Evolutionary conservation across 2,329 filamentous ascomycete species (phyloP), one percentile per base, ranked within the genome.

Genomic region (Fusarium phyllophilum): DNA sequence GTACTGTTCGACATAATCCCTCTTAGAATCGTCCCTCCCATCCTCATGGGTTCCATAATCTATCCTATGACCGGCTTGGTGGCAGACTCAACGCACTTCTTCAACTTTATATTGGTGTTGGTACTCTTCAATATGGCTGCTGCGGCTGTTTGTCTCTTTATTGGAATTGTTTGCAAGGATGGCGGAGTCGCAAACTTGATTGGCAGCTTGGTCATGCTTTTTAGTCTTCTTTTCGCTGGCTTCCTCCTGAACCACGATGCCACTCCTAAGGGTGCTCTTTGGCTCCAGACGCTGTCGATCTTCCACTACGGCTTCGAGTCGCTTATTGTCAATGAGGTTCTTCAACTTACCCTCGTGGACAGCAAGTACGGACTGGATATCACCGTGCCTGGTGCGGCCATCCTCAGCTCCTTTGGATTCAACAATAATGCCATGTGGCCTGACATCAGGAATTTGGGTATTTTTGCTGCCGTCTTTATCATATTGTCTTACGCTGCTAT

Each of bases 261-360:
- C 36, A 98, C 98, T 60, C 96, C 96, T 3, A 87, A 89, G 56
- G 90, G 94, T 5, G 93, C 96, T 5, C 83, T 95, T 71, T 99
- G 96, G 96, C 84, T 99, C 58, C 96, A 99, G 86, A 90, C 89
- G 84, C 85, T 99, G 14, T 98, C 95, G 4, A 99, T 99, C 72
- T 99, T 99, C 88, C 96, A 99, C 81, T 99, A 97, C 80, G 96
- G 93, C 10, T 98, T 98, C 78, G 96, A 99, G 86, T 93, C 94
- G 5, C 89, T 99, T 20, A 97, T 98, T 72, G 96, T 99, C 77
- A 99, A 98, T 80, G 96, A 99, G 84, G 97, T 98, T 52, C 91
- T 94, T 33, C 94, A 94, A 78, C 86, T 99, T 48, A 96, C 93
- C 1, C 89, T 99, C 33, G 90, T 97, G 46, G 96, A 99, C 81